Evolutionary conservation across 2,329 filamentous ascomycete species (phyloP).

Genomic region (Endocalyx cinctus): DNA sequence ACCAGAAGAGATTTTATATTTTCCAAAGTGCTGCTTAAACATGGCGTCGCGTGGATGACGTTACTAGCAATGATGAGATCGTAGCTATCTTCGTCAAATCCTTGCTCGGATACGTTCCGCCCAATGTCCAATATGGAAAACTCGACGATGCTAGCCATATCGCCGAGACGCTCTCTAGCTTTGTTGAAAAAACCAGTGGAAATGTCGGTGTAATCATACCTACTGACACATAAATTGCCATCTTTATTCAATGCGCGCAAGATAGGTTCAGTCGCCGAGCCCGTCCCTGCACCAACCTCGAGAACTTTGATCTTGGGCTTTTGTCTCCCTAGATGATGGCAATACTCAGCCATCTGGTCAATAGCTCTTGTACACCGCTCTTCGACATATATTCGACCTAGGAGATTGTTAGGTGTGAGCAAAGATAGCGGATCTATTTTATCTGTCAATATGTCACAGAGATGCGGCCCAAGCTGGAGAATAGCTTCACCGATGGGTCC

Average conservation of each 20-base stretch:
- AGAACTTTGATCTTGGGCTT: neutral
- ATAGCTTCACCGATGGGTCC: too few relatives aligned
- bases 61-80: slow-evolving; percentile 35
- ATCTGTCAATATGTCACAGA: too few relatives aligned
- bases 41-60: slow-evolving; percentile 33
- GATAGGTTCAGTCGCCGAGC: neutral
- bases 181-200: slow-evolving; percentile 5
- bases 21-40: slow-evolving; percentile 14
- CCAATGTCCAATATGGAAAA: slow-evolving; percentile 7
- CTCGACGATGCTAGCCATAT: neutral
- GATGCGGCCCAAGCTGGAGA: too few relatives aligned
- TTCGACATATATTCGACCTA: slow-evolving; percentile 25
- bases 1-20: slow-evolving; percentile 34
- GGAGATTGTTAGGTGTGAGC: slow-evolving; percentile 23
- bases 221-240: neutral
- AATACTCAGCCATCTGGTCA: slow-evolving; percentile 23
- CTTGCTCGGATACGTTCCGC: slow-evolving; percentile 23
- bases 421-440: too few relatives aligned
- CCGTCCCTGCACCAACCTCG: neutral
- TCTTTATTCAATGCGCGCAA: neutral
- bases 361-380: slow-evolving; percentile 22
- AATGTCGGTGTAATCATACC: slow-evolving; percentile 8
- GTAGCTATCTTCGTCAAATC: slow-evolving; percentile 24
- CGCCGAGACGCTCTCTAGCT: neutral
- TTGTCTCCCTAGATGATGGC: slow-evolving; percentile 18